A percentile compares a stretch with the other conserved stretches of the same genome.
Evolutionary conservation across 148 eudicot genomes (phyloP).

Genomic region (Arbutus unedo): DNA sequence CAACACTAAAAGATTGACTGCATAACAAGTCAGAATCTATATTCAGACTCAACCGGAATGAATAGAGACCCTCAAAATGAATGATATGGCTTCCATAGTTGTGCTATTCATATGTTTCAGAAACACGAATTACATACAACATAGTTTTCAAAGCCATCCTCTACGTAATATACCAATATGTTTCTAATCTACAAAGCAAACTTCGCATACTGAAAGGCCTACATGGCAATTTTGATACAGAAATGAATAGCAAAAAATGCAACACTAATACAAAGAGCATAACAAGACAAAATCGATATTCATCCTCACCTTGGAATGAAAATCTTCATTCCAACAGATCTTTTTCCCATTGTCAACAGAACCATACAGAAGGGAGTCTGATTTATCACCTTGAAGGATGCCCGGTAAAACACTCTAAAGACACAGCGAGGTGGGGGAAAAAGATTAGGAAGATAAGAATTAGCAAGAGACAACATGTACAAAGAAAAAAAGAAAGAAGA

Average conservation of each 20-base stretch:
- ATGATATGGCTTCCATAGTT: neutral
- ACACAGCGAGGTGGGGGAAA: slow-evolving; percentile 12
- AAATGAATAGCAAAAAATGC: neutral
- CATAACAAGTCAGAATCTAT: neutral
- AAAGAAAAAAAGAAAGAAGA: neutral
- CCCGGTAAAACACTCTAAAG: slow-evolving; percentile 97
- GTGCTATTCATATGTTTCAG: neutral
- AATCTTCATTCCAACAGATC: slow-evolving; percentile 97
- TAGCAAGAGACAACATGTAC: neutral
- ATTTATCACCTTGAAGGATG: slow-evolving; percentile 98
- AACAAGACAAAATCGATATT: neutral
- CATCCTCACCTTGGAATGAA: slow-evolving; percentile 78
- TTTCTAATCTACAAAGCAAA: neutral
- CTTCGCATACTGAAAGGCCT: neutral
- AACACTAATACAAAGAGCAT: neutral
- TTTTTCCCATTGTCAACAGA: slow-evolving; percentile 99
- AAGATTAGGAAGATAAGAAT: neutral
- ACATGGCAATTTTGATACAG: neutral
- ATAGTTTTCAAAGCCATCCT: neutral
- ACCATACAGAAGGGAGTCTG: slow-evolving; percentile 96
- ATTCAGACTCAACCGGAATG: slow-evolving; percentile 61
- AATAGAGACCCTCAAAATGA: slow-evolving; percentile 24
- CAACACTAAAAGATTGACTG: neutral
- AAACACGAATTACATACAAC: neutral
- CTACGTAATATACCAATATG: neutral